Base-by-base conservation (phyloP, 441 rosid species). In the Corymbia calophylla region DNA sequence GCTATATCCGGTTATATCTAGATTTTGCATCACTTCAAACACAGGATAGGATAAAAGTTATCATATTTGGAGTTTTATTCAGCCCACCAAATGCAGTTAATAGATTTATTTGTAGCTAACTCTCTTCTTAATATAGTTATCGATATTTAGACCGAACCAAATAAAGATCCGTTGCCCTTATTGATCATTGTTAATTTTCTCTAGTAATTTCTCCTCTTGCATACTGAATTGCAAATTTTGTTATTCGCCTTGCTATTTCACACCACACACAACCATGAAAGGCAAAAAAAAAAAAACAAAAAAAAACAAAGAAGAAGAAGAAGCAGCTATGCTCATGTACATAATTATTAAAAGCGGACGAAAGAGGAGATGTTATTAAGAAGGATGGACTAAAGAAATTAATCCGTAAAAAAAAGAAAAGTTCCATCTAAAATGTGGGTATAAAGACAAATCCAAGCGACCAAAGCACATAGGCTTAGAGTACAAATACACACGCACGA, bases 281-380 rank as follows among this genome's bases (percentile, higher is more conserved):
- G 39, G 39, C 3, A 35, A 35, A 35, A 35, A 35, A 4, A 35
- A 35, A 35, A 8, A 8, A 7, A 4, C 8, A 2, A 19, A 2
- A 2, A 7, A 19, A 1, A n/a, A n/a, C n/a, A 55, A 19, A 0
- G 4, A 7, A 23, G 4, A 21, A 56, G 16, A 21, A 5, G 60
- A 56, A 23, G 1, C 31, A 31, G 44, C 23, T 18, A 31, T 66
- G 77, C 77, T 17, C 23, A 31, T 66, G 9, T 17, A 31, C 77
- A n/a, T 66, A n/a, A 15, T 13, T 9, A 64, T 31, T 66, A 66
- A 8, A 31, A 17, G 77, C 5, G 3, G 77, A 66, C 16, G 44
- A 2, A 64, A 31, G 9, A 16, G 0, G 21, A 66, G 9, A 55
- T 19, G 4, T 62, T 29, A 29, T 62, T 11, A 12, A 62, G 68